phyloP scores from a whole-genome alignment of 768 basidiomycete genomes.

The Boletus insuetus region DNA sequence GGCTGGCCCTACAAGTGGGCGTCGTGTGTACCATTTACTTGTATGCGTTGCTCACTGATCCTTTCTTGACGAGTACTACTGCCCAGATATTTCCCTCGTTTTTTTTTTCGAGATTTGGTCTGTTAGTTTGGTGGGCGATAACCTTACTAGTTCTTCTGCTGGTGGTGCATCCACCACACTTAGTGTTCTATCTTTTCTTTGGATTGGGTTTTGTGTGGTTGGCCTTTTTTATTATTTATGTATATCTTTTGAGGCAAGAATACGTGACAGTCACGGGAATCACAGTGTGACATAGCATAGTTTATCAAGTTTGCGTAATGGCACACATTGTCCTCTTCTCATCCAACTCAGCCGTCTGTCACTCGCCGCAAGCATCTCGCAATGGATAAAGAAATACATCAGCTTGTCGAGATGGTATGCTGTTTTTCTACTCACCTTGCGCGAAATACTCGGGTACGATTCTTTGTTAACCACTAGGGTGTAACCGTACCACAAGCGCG shows the following conservation, averaged over 20 bases:
- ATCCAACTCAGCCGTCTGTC: slow-evolving; percentile 1
- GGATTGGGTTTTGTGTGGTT: slow-evolving; percentile 12
- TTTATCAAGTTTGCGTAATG: slow-evolving; percentile 23
- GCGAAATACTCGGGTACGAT: neutral
- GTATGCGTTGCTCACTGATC: slow-evolving; percentile 21
- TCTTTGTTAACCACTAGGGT: slow-evolving; percentile 49
- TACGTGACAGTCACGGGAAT: slow-evolving; percentile 14
- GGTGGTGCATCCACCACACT: neutral
- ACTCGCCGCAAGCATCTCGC: slow-evolving; percentile 8
- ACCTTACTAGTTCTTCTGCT: slow-evolving; percentile 1
- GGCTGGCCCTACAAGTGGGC: slow-evolving; percentile 29
- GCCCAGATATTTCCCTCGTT: neutral
- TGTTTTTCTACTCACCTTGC: neutral
- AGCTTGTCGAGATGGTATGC: slow-evolving; percentile 62
- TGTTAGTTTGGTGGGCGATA: slow-evolving; percentile 1
- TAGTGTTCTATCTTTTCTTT: slow-evolving; percentile 7
- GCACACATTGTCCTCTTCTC: slow-evolving; percentile 11
- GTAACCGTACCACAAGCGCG: slow-evolving; percentile 78
- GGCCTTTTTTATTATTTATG: slow-evolving; percentile 17
- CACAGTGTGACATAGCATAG: slow-evolving; percentile 23
- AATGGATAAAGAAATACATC: slow-evolving; percentile 55
- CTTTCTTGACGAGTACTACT: slow-evolving; percentile 16
- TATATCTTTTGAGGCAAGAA: neutral
- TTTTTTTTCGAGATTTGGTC: slow-evolving; percentile 1
- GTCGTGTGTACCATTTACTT: slow-evolving; percentile 28